Evolutionary conservation across 768 basidiomycete species (phyloP), one percentile per base, ranked within the genome.

Genomic region (Russula olivacea): DNA sequence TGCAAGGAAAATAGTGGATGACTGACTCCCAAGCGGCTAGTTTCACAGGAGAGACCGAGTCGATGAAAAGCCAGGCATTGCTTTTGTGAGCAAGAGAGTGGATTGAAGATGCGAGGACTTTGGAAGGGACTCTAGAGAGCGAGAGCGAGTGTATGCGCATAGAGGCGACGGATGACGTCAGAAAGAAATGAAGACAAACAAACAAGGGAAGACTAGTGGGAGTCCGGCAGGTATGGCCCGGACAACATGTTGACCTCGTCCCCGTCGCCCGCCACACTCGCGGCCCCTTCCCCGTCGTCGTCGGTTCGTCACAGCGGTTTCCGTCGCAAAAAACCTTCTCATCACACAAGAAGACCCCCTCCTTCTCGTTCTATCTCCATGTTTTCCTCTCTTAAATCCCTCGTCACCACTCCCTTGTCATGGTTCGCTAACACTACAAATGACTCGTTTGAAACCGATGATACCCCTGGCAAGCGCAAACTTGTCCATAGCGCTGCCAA

Each of bases 1-100:
- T 55, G 6, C 59, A 45, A 58, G 21, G 21, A 10, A 55, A 41
- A 32, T 5, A 32, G 38, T 15, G 38, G 41, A 32, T 59, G 48
- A 78, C 86, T 67, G 70, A 91, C 88, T 93, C 91, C 84, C 87
- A 88, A 61, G 77, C 71, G 8, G 81, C 88, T 30, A 90, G 72
- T 62, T 83, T 81, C 36, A 90, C 79, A 0, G 91, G 91, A 72
- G 91, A 91, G 38, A 93, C 81, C 1, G 87, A 88, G 69, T 90
- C 87, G 50, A 91, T 75, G 70, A 85, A 93, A 30, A 92, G 72
- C 80, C 84, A 87, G 2, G 76, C 84, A 58, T 85, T 78, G 49
- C 74, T 70, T n/a, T 70, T 66, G 66, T 69, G 55, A 14, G 43
- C 23, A 12, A n/a, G 61, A 8, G 56, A 43, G 41, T 52, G 58